Base-by-base conservation (phyloP, 2,329 filamentous ascomycete species). In the Talaromyces albobiverticillius region DNA sequence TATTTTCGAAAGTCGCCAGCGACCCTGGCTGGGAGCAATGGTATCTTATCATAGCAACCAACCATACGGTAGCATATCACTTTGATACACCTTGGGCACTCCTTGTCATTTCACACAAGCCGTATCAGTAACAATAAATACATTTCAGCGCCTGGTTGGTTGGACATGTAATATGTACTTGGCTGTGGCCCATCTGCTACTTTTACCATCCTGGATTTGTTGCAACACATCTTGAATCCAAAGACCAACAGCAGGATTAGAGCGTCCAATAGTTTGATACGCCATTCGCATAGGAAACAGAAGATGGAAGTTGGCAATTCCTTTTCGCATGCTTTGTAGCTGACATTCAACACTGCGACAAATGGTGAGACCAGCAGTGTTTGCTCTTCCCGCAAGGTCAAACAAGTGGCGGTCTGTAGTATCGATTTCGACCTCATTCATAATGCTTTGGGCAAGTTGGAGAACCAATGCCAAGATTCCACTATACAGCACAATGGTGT, bases 301-400 rank as follows among this genome's bases (percentile, higher is more conserved):
- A 1, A 49, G 46, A 23, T 38, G 16, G n/a, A 49, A 49, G 23
- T 25, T 26, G n/a, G n/a, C 46, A 7, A 36, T 32, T 18, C 46
- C 46, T 25, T 36, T 23, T 16, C 46, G 46, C 46, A 49, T 49
- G 32, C 32, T 22, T 16, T 49, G 20, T 14, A 49, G 23, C 25
- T 49, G 46, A 25, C 40, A 49, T 18, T 49, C 46, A 13, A 49
- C 34, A 13, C 46, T 49, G 23, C 46, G 46, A 6, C 46, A 49
- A 40, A 49, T 40, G 4, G 16, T 13, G 4, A 49, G 46, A 16
- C 22, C 31, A 2, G 46, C 46, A 9, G 46, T n/a, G 14, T 16
- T 6, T 16, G n/a, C n/a, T 36, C 32, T 36, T 36, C 16, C 14
- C 13, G 11, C 10, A 16, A 36, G n/a, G 8, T 14, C 13, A 14